Conservation (phyloP, 768 basidiomycete species). For the Rhodotorula kratochvilovae region DNA sequence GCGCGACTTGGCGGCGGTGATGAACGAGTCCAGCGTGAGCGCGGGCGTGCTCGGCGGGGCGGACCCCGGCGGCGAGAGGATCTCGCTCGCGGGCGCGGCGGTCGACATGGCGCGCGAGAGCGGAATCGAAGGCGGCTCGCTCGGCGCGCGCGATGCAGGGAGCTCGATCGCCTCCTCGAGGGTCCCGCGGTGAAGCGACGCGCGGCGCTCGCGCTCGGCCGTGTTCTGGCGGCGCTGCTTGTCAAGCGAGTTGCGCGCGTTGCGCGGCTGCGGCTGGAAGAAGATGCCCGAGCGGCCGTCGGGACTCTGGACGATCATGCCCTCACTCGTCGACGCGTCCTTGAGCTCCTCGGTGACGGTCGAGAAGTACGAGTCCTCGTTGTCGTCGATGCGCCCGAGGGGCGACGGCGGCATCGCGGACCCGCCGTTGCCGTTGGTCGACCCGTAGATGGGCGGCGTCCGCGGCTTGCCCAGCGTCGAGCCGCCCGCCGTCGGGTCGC, state of each 20-base stretch:
- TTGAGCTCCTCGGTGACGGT: slow-evolving; percentile 43
- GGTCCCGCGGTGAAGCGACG: neutral
- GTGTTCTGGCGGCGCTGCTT: slow-evolving; percentile 11
- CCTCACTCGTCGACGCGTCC: slow-evolving; percentile 71
- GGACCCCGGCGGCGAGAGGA: neutral
- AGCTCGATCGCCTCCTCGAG: neutral
- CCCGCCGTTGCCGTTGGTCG: neutral
- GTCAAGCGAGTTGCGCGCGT: slow-evolving; percentile 1
- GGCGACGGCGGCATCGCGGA: slow-evolving; percentile 28
- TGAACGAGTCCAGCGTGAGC: slow-evolving; percentile 38
- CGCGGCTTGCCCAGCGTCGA: slow-evolving; percentile 31
- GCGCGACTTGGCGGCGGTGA: slow-evolving; percentile 20
- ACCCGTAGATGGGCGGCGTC: slow-evolving; percentile 29
- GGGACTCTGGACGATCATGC: slow-evolving; percentile 82
- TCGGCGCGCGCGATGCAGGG: neutral
- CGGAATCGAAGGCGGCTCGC: neutral
- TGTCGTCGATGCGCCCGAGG: slow-evolving; percentile 28
- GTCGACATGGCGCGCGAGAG: neutral
- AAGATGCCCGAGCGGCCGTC: slow-evolving; percentile 94
- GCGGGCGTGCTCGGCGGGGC: slow-evolving; percentile 19
- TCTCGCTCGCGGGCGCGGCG: neutral
- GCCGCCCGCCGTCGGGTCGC: neutral
- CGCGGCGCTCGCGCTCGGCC: neutral
- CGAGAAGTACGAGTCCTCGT: slow-evolving; percentile 37
- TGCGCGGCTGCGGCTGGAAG: slow-evolving; percentile 65